phyloP scores from a whole-genome alignment of 139 green algal genomes.

The Gonium pectorale region DNA sequence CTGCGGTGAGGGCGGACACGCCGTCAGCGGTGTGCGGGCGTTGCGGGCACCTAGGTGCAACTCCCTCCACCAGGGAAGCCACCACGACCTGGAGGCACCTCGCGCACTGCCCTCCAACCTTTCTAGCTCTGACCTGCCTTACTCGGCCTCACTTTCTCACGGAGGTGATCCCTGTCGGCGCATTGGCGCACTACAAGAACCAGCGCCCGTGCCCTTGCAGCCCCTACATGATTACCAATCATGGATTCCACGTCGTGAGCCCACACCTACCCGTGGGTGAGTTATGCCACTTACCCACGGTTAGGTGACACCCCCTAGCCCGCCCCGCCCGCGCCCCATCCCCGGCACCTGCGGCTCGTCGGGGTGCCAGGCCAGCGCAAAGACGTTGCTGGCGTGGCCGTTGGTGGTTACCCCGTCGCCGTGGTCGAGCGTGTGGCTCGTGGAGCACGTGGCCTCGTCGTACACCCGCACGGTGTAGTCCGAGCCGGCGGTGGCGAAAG shows the following conservation, averaged over 20 bases:
- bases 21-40: not conserved
- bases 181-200: too few species aligned
- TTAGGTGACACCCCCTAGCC: too few species aligned
- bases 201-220: too few species aligned
- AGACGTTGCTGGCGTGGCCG: constrained; percentile 64
- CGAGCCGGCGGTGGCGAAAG: constrained; percentile 59
- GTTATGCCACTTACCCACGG: too few species aligned
- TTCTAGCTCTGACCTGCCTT: too few species aligned
- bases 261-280: not conserved
- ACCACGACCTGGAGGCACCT: too few species aligned
- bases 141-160: too few species aligned
- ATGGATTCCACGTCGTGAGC: not conserved
- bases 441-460: constrained; percentile 50
- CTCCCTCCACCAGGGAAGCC: too few species aligned
- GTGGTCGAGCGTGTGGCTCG: constrained; percentile 46
- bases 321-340: not conserved
- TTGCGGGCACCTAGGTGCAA: not conserved
- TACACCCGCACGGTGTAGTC: constrained; percentile 69
- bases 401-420: constrained; percentile 53
- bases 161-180: too few species aligned
- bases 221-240: not conserved
- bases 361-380: constrained; percentile 59
- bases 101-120: too few species aligned
- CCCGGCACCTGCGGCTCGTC: constrained; percentile 52
- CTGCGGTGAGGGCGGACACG: constrained; percentile 17